Conservation (phyloP, 2,329 filamentous ascomycete species). For the Colletotrichum sp. region DNA sequence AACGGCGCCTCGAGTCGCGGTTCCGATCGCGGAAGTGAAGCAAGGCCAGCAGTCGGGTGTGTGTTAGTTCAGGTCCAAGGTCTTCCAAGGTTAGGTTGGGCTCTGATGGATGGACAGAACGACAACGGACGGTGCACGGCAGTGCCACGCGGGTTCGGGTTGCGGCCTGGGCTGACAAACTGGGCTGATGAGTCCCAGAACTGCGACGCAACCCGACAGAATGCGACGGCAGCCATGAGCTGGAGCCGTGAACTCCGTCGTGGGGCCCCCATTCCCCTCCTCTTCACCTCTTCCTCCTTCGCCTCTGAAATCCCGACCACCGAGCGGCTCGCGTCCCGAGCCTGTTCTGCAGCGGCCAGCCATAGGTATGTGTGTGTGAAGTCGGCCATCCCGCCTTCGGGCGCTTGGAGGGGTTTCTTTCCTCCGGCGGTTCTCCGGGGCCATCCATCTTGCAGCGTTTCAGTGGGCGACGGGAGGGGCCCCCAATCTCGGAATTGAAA, state of each 20-base stretch:
- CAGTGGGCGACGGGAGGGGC: not conserved
- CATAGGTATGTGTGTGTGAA: not conserved
- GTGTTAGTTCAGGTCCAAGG: not conserved
- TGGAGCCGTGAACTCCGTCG: not conserved
- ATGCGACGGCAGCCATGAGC: slow-evolving; percentile 1
- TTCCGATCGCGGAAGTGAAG: slow-evolving; percentile 15
- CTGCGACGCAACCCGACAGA: slow-evolving; percentile 12
- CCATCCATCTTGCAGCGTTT: slow-evolving; percentile 5
- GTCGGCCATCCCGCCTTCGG: not conserved
- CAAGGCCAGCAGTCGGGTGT: not conserved
- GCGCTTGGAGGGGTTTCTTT: slow-evolving; percentile 2
- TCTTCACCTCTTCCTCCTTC: not conserved
- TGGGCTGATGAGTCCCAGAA: not conserved
- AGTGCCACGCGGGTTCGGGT: not conserved
- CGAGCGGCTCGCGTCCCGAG: not conserved
- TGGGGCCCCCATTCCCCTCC: not conserved
- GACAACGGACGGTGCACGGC: not conserved
- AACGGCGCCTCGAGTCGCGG: slow-evolving; percentile 4
- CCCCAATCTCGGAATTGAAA: slow-evolving; percentile 7
- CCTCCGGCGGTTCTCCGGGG: slow-evolving; percentile 14
- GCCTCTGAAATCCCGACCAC: not conserved
- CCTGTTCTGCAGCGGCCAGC: not conserved
- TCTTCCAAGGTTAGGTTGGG: not conserved
- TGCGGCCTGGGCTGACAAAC: not conserved
- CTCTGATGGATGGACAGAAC: not conserved